Base-by-base conservation (phyloP, 1,284 basidiomycete species). In the Apiotrichum akiyoshidainum region DNA sequence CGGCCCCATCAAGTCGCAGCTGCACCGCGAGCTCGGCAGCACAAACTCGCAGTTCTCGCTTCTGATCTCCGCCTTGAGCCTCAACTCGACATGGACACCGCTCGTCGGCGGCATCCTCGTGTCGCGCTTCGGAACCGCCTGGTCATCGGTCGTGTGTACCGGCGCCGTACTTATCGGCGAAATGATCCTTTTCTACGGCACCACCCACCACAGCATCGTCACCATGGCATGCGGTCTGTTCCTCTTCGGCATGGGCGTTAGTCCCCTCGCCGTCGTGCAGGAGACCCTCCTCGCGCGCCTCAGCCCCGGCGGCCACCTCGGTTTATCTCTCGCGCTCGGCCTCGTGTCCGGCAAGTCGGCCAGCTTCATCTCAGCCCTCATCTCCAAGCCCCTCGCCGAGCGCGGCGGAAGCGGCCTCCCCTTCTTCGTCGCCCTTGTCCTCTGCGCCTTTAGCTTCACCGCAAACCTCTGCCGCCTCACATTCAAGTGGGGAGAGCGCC, bases 21-120 rank as follows among this genome's bases (percentile, higher is more conserved):
- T 90, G 14, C 82, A 84, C 10, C 81, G 85, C 55, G 88, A 90
- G 68, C 82, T 90, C 58, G 86, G 86, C 44, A 86, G 87, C 4
- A 84, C 86, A 44, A 87, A 90, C 71, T 84, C 86, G 0, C 86
- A 90, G 69, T 90, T 88, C 73, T 85, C 86, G 49, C 80, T 89
- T 35, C 78, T 90, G 46, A 83, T 90, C 53, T 86, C 88, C 14
- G 87, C 87, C 21, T 33, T 7, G 46, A 87, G 85, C 57, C 75
- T 90, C 40, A 90, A 89, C 69, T 85, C 86, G 60, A 89, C 88
- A 42, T 89, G 88, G 88, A 90, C 88, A 12, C 87, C 88, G 1
- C 80, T 90, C 6, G 80, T 88, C 0, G 87, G 85, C 16, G 86
- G 87, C 5, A 62, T 89, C 14, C 78, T 89, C 46, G 84, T 86